A percentile compares a stretch with the other conserved stretches of the same genome.
These are phyloP conservation scores for Chaetomium globosum DNA, from an alignment of 2,329 filamentous ascomycete species.

Conservation along the genomic window DNA sequence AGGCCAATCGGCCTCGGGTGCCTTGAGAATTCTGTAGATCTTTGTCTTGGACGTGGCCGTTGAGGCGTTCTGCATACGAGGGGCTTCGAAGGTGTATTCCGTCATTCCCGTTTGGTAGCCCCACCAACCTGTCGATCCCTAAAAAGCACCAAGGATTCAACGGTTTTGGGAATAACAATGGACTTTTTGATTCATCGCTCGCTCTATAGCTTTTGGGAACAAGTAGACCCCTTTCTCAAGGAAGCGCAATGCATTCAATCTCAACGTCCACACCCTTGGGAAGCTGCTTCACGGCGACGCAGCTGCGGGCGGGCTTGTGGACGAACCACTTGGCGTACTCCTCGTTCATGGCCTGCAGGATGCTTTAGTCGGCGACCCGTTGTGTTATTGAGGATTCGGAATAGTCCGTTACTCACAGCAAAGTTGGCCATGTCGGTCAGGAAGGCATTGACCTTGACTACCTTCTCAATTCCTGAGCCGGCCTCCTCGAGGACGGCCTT, in stretches of 20 bases:
- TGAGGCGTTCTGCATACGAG: neutral
- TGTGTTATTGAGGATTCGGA: neutral
- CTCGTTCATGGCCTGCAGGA: slow-evolving; percentile 71
- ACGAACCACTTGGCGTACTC: slow-evolving; percentile 82
- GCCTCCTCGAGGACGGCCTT: slow-evolving; percentile 80
- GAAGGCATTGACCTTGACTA: slow-evolving; percentile 93
- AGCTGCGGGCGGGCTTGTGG: slow-evolving; percentile 85
- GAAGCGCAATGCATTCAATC: slow-evolving; percentile 83
- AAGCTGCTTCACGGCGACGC: slow-evolving; percentile 85
- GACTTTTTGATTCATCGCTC: neutral
- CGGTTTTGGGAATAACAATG: neutral
- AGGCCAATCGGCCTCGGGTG: neutral
- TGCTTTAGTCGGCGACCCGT: slow-evolving; percentile 17
- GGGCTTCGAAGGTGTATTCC: neutral
- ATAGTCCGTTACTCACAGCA: slow-evolving; percentile 49
- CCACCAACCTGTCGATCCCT: slow-evolving; percentile 16
- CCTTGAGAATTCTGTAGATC: neutral
- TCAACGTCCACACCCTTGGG: slow-evolving; percentile 85
- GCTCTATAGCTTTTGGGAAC: slow-evolving; percentile 4
- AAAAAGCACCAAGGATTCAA: neutral
- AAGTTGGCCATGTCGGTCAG: slow-evolving; percentile 90
- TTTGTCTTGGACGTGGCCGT: neutral
- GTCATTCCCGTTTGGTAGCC: slow-evolving; percentile 14
- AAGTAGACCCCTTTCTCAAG: slow-evolving; percentile 45
- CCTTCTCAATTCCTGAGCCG: slow-evolving; percentile 73